These are phyloP conservation scores for Withania somnifera DNA, from an alignment of 305 asterid genomes.

Conservation along the genomic window DNA sequence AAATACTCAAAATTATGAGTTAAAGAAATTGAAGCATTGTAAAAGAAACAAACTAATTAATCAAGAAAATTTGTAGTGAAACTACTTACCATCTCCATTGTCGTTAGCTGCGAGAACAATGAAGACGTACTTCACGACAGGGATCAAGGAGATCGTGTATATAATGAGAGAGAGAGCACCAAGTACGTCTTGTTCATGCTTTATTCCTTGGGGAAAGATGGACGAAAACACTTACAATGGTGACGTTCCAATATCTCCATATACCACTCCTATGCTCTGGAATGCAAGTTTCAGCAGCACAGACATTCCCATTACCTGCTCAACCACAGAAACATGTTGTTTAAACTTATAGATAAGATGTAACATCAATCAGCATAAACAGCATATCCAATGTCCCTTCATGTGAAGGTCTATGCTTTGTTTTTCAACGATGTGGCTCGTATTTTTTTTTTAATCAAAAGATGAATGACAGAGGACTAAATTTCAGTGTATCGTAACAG, in stretches of 20 bases:
- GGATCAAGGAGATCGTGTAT: conserved; percentile 47
- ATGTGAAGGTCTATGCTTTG: neutral
- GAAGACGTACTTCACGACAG: conserved; percentile 51
- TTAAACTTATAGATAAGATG: neutral
- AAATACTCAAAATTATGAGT: neutral
- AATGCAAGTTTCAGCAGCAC: conserved; percentile 34
- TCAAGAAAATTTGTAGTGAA: neutral
- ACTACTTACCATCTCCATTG: conserved; percentile 52
- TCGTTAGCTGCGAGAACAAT: conserved; percentile 57
- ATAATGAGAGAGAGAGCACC: conserved; percentile 50
- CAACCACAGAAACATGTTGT: neutral
- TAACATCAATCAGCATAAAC: neutral
- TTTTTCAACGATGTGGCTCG: too few relatives aligned
- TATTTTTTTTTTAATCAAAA: neutral
- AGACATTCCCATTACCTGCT: neutral
- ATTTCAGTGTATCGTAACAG: neutral
- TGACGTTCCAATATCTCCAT: conserved; percentile 72
- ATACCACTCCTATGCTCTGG: conserved; percentile 64
- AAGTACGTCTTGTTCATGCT: conserved; percentile 42
- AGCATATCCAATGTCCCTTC: neutral
- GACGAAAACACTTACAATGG: conserved; percentile 50
- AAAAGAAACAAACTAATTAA: neutral
- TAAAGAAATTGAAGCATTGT: neutral
- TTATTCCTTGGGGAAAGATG: conserved; percentile 30
- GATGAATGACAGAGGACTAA: neutral